Conservation (phyloP, 345 rosid species). For the Salix suchowensis region DNA sequence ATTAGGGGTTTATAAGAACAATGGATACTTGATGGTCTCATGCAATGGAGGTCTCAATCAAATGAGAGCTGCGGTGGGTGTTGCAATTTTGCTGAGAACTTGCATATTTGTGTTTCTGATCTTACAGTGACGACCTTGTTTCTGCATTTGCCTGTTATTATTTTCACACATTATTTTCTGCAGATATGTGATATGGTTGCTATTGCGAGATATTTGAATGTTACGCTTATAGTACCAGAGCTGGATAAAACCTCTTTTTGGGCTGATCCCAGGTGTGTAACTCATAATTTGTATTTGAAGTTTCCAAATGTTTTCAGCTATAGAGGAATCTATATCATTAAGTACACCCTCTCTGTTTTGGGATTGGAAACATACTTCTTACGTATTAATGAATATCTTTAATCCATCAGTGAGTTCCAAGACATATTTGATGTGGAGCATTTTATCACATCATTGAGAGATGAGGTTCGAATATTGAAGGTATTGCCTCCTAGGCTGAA, state of each 20-base stretch:
- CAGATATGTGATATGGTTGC: slow-evolving; percentile 94
- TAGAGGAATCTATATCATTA: background rate
- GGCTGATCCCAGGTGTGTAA: slow-evolving; percentile 78
- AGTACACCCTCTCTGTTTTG: background rate
- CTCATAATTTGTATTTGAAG: background rate
- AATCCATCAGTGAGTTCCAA: slow-evolving; percentile 60
- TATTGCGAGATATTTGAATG: slow-evolving; percentile 74
- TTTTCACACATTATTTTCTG: background rate
- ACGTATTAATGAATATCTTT: background rate
- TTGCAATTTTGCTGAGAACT: background rate
- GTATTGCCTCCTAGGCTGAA: slow-evolving; percentile 78
- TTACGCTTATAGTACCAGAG: slow-evolving; percentile 84
- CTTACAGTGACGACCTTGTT: background rate
- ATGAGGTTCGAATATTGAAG: slow-evolving; percentile 78
- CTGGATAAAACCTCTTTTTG: slow-evolving; percentile 47
- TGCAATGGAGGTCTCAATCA: slow-evolving; percentile 94
- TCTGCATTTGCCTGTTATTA: background rate
- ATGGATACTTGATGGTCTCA: slow-evolving; percentile 91
- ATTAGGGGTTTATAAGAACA: slow-evolving; percentile 86
- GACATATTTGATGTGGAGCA: slow-evolving; percentile 86
- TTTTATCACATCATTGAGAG: slow-evolving; percentile 71
- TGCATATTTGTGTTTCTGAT: background rate
- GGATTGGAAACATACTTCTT: background rate
- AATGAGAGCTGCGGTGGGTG: slow-evolving; percentile 83
- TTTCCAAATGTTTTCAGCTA: background rate